A percentile compares a stretch with the other conserved stretches of the same genome.
Evolutionary conservation across 352 stramenopile species (phyloP).

Genomic region (Pythium apleroticum): DNA sequence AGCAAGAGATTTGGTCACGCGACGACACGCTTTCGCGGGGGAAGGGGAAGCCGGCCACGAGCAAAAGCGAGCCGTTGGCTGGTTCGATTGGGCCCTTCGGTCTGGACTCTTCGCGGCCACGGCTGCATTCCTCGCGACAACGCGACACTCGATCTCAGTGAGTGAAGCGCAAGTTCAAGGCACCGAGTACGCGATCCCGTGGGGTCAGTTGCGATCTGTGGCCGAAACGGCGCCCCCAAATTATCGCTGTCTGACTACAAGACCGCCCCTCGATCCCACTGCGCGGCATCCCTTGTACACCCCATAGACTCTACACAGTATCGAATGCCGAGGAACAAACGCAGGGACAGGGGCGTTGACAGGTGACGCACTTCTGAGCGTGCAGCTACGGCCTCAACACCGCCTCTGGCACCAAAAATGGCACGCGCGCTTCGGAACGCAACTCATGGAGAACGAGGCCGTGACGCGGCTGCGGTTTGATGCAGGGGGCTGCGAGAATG

Average conservation of each 20-base stretch:
- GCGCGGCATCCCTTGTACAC: background rate
- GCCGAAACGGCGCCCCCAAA: background rate
- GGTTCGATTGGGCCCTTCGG: background rate
- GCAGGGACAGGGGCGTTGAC: no score
- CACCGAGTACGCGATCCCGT: background rate
- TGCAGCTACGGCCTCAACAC: no score
- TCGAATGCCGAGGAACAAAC: no score
- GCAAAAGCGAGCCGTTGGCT: slow-evolving; percentile 2
- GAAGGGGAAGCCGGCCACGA: background rate
- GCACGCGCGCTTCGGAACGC: no score
- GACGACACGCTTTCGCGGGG: background rate
- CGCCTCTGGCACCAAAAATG: no score
- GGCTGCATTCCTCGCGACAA: background rate
- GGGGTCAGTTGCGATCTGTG: background rate
- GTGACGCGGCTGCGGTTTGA: no score
- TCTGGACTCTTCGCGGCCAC: background rate
- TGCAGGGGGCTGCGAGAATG: no score
- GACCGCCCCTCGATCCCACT: background rate
- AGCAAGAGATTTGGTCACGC: background rate
- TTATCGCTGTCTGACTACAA: background rate
- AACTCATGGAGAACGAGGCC: background rate
- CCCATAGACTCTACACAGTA: background rate
- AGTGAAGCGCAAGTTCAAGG: background rate
- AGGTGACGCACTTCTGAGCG: no score
- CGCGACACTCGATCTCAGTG: background rate